Percentiles rank a stretch among this genome's conserved stretches.
phyloP scores from a whole-genome alignment of 805 yeast genomes.

The Spathaspora gorwiae region DNA sequence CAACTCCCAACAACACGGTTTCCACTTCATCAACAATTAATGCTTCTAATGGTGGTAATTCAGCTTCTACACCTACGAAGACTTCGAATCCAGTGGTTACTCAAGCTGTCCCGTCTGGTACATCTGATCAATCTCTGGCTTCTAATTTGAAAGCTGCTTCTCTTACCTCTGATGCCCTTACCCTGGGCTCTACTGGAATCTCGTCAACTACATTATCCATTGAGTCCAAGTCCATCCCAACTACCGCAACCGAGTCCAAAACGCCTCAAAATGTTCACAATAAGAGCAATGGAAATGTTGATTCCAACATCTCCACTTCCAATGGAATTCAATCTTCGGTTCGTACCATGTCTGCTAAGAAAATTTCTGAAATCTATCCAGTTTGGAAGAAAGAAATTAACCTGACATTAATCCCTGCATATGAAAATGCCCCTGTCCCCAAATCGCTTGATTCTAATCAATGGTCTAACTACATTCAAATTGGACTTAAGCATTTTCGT shows the following conservation, averaged over 20 bases:
- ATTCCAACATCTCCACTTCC: neutral
- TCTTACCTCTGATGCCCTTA: neutral
- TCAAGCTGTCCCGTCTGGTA: neutral
- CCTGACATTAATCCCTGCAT: neutral
- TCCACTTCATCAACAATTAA: neutral
- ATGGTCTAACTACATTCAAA: conserved; percentile 1
- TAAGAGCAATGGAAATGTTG: too few relatives aligned
- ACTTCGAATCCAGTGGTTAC: neutral
- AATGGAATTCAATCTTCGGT: too few relatives aligned
- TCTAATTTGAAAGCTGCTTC: neutral
- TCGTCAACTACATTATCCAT: neutral
- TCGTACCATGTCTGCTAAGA: neutral
- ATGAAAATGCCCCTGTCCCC: neutral
- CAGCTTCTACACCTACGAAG: neutral
- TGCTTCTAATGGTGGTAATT: neutral
- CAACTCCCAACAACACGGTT: neutral
- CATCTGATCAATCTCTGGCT: neutral
- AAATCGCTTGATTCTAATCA: neutral
- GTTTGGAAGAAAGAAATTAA: neutral
- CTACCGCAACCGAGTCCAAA: neutral
- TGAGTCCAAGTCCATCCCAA: neutral
- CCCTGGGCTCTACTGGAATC: too few relatives aligned
- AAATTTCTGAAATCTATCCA: neutral
- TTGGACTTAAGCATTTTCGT: conserved; percentile 1
- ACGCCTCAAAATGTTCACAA: neutral